A percentile compares a stretch with the other conserved stretches of the same genome.
Conservation (phyloP, 345 rosid species). For the Syzygium aqueum region DNA sequence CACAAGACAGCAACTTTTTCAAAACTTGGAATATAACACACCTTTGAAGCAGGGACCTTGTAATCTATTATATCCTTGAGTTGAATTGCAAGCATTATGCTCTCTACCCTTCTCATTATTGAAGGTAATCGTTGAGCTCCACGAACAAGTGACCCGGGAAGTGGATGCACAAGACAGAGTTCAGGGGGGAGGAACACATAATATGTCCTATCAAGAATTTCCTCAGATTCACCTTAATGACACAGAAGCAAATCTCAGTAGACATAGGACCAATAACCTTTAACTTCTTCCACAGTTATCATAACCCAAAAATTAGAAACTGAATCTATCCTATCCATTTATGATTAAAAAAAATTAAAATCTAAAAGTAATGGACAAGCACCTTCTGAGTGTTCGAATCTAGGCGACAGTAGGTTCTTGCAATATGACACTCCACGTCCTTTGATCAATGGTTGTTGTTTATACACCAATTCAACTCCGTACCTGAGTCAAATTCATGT, state of each 20-base stretch:
- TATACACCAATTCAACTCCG: slow-evolving; percentile 72
- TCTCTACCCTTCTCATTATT: slow-evolving; percentile 95
- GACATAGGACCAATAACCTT: not conserved
- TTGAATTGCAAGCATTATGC: slow-evolving; percentile 90
- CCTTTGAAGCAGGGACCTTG: slow-evolving; percentile 80
- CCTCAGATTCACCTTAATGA: slow-evolving; percentile 62
- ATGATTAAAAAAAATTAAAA: not conserved
- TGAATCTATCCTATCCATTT: not conserved
- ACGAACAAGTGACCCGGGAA: slow-evolving; percentile 89
- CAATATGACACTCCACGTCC: slow-evolving; percentile 98
- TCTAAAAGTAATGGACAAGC: not conserved
- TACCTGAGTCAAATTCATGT: slow-evolving; percentile 39
- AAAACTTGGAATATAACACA: slow-evolving; percentile 4
- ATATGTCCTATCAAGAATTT: slow-evolving; percentile 70
- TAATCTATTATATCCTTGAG: slow-evolving; percentile 61
- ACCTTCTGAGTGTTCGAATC: slow-evolving; percentile 91
- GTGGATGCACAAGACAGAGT: slow-evolving; percentile 87
- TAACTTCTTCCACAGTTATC: not conserved
- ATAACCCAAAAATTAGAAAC: not conserved
- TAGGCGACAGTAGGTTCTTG: slow-evolving; percentile 92
- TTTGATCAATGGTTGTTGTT: slow-evolving; percentile 76
- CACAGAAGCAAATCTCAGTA: not conserved
- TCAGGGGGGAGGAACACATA: slow-evolving; percentile 95
- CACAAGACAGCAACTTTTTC: not conserved
- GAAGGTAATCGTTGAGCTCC: slow-evolving; percentile 98